Evolutionary conservation across 345 rosid genomes (phyloP).

Genomic region (Bruguiera parviflora): DNA sequence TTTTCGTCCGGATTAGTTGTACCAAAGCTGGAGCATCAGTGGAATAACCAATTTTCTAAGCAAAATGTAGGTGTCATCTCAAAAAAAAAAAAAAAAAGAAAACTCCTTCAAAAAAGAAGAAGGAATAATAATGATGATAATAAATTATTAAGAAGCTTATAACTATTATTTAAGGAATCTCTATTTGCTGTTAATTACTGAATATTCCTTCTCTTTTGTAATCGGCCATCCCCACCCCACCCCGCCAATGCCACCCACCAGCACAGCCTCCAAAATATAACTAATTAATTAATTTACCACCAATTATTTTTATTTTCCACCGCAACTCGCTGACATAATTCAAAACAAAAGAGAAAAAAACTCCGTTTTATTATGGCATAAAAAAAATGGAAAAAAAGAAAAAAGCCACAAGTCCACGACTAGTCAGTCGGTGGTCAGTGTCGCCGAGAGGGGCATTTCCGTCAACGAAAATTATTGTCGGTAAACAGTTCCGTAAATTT

Average conservation of each 20-base stretch:
- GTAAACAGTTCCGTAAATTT: too few relatives aligned
- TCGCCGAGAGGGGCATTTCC: too few relatives aligned
- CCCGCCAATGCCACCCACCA: neutral
- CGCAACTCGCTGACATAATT: too few relatives aligned
- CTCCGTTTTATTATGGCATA: too few relatives aligned
- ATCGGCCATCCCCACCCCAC: neutral
- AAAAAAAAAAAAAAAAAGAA: neutral
- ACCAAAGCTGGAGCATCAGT: neutral
- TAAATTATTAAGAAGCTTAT: neutral
- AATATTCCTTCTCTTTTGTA: neutral
- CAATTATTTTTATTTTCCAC: too few relatives aligned
- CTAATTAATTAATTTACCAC: conserved; percentile 3
- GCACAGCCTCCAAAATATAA: neutral
- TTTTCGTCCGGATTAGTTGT: neutral
- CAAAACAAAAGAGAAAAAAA: too few relatives aligned
- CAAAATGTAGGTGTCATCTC: conserved; percentile 4
- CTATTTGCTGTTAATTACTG: neutral
- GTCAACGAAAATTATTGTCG: too few relatives aligned
- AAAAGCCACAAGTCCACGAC: too few relatives aligned
- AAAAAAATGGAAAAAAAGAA: too few relatives aligned
- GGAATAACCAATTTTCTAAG: conserved; percentile 4
- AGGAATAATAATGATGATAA: neutral
- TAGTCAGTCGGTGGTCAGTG: too few relatives aligned
- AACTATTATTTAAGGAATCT: conserved; percentile 3
- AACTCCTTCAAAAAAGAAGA: neutral